Evolutionary conservation across 495 filamentous ascomycete genomes (phyloP).

Genomic region (Penicillium coprophilum): DNA sequence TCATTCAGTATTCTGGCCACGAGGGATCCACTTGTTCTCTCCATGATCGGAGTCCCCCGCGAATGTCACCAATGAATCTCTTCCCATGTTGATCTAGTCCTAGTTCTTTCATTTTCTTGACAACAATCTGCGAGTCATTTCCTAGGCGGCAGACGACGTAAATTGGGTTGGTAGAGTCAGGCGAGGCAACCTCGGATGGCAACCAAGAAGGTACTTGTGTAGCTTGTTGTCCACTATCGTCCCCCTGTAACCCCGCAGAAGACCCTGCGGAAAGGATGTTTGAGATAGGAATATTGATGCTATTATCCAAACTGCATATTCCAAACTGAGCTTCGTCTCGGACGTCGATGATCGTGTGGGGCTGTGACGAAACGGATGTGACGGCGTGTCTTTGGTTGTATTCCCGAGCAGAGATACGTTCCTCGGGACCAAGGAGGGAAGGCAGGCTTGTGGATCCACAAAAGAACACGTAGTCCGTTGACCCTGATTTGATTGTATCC

Average conservation of each 20-base stretch:
- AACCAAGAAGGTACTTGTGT: slow-evolving; percentile 43
- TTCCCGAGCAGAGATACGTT: slow-evolving; percentile 60
- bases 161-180: slow-evolving; percentile 45
- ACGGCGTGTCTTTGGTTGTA: slow-evolving; percentile 40
- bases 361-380: background rate
- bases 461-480: slow-evolving; percentile 75
- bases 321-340: slow-evolving; percentile 80
- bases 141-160: slow-evolving; percentile 84
- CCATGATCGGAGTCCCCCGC: slow-evolving; percentile 84
- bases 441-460: slow-evolving; percentile 60
- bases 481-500: slow-evolving; percentile 60
- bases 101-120: slow-evolving; percentile 66
- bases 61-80: slow-evolving; percentile 71
- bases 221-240: slow-evolving; percentile 6
- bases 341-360: slow-evolving; percentile 73
- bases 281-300: slow-evolving; percentile 76
- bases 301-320: slow-evolving; percentile 70
- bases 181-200: slow-evolving; percentile 28
- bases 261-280: slow-evolving; percentile 43
- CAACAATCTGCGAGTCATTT: slow-evolving; percentile 83
- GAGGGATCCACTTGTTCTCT: slow-evolving; percentile 67
- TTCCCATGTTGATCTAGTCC: slow-evolving; percentile 57
- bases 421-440: slow-evolving; percentile 53
- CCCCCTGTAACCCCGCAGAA: slow-evolving; percentile 5
- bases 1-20: slow-evolving; percentile 62